Evolutionary conservation across 164 flowering plant species (phyloP), one percentile per base, ranked within the genome.

Genomic region (Liquidambar formosana): DNA sequence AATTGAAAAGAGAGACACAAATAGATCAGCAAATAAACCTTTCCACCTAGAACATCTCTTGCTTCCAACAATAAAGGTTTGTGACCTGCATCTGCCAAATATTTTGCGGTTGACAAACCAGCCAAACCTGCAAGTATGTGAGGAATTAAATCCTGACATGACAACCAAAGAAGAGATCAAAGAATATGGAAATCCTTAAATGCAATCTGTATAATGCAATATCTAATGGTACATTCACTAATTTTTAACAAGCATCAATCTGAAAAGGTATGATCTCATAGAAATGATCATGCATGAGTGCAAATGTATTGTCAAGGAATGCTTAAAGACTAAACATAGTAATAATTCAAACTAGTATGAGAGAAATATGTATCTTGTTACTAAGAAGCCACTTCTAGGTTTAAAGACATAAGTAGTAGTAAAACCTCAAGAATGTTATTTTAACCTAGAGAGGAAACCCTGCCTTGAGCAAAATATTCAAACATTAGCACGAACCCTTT

Each of bases 81-180:
- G 74, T 95, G 99, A 63, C 99, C 99, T 56, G 99, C 99, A 88
- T 95, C 99, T 47, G 97, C 99, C 72, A 95, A 84, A 81, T 95
- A 95, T 61, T 95, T 95, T 76, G 99, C 99, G 57, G 98, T 91
- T 21, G 97, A 90, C 61, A 95, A 83, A 73, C 99, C 98, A 57
- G 94, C 97, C 88, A 95, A 84, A 75, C 99, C 99, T 95, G 82
- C 47, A 88, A 72, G 44, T 49, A 48, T 63, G 23, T 4, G 14
- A 26, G 49, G 47, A 28, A 3, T 2, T 57, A 9, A 10, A 22
- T 1, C 54, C 22, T 53, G 21, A 10, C 41, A 13, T 54, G 22
- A 27, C 44, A 53, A 23, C 51, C 48, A n/a, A 28, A 64, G 11
- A 25, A n/a, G 43, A 11, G 12, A 15, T 64, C 51, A 33, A 10